A percentile compares a stretch with the other conserved stretches of the same genome.
Evolutionary conservation across 208 protist genomes (phyloP).

Genomic region (Crithidia bombi): DNA sequence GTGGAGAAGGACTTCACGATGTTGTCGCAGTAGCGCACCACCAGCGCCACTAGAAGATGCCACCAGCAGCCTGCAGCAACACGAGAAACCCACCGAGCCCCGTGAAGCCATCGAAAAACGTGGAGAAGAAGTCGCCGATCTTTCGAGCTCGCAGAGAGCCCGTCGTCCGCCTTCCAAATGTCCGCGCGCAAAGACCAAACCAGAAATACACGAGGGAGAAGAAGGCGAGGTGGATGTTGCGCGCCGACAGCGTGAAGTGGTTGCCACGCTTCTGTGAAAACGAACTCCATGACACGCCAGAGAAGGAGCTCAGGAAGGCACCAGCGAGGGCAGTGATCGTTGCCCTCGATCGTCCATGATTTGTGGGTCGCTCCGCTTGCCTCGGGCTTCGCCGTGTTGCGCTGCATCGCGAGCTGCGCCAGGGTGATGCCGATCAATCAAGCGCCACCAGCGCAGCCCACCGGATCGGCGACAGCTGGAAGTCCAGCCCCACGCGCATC

Average conservation of each 20-base stretch:
- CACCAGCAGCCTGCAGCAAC: constrained; percentile 57
- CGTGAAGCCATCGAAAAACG: constrained; percentile 65
- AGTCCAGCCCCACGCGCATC: constrained; percentile 33
- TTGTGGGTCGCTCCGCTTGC: constrained; percentile 11
- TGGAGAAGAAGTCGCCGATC: not conserved
- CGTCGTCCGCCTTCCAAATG: not conserved
- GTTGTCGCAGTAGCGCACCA: constrained; percentile 77
- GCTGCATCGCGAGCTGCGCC: constrained; percentile 42
- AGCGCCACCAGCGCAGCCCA: constrained; percentile 56
- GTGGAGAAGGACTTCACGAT: constrained; percentile 79
- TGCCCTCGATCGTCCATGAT: constrained; percentile 38
- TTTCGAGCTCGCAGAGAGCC: not conserved
- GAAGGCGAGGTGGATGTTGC: constrained; percentile 52
- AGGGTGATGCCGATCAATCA: constrained; percentile 42
- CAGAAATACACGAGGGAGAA: constrained; percentile 45
- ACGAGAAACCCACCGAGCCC: constrained; percentile 58
- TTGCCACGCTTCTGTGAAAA: constrained; percentile 62
- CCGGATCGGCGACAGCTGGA: constrained; percentile 40
- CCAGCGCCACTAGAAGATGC: constrained; percentile 67
- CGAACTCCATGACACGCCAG: constrained; percentile 60
- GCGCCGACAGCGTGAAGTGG: constrained; percentile 20
- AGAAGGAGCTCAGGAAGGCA: constrained; percentile 47
- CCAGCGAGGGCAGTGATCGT: constrained; percentile 35
- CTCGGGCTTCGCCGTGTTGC: constrained; percentile 14
- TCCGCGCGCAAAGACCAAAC: constrained; percentile 9